Base-by-base conservation (phyloP, 352 stramenopile genomes). In the Pythium inflatum region DNA sequence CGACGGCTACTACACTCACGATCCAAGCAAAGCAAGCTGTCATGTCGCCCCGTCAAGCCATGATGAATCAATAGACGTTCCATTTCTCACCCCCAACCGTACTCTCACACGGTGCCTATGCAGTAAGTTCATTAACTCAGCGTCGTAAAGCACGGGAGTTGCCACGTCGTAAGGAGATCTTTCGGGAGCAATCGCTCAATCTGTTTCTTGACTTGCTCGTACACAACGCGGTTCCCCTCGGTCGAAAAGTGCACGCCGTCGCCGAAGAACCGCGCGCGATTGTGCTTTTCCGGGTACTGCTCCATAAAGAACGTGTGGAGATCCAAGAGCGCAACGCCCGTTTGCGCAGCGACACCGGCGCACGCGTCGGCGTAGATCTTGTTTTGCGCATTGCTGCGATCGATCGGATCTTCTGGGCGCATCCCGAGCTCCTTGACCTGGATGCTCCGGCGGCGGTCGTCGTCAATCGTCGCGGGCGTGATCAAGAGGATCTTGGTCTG, bases 381-480 rank as follows among this genome's bases (percentile, higher is more conserved):
- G 1, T 75, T 45, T 18, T 73, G 68, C 11, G 59, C 71, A 53
- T 87, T 89, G 25, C 54, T 79, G 41, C 81, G 76, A 43, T 84
- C 74, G 33, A 79, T 57, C 9, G 27, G 50, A 14, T 53, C 50
- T 13, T 30, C 53, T n/a, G 36, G 36, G 18, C 50, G 57, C n/a
- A 20, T 3, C 16, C 76, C 70, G 13, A 46, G 65, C 6, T 36
- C 27, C 22, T 68, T 45, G 0, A 34, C 40, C 22, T 51, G 48
- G 27, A 59, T 53, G 3, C 49, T 38, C 5, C 30, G 63, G 18
- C 78, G 79, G 45, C 31, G 30, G 7, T 65, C 66, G n/a, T 89
- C 81, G 55, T 85, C 71, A 12, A 88, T 68, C 0, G 78, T 61
- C 0, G 79, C 69, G 22, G 81, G 81, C 8, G 81, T 87, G 51